phyloP scores from a whole-genome alignment of 768 basidiomycete species.

The Pleurotus tuoliensis region DNA sequence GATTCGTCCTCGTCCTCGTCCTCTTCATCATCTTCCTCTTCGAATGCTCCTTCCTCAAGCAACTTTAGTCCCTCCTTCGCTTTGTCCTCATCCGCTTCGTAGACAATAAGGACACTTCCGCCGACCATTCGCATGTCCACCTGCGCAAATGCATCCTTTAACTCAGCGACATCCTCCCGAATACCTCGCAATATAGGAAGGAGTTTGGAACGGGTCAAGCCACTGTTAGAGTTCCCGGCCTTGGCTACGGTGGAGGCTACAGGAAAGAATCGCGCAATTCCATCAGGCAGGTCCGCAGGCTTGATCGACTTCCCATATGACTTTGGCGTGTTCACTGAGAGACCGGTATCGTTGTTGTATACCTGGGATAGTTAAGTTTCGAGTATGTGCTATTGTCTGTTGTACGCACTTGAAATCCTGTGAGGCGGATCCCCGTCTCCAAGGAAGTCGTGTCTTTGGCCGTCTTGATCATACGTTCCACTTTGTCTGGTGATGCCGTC shows the following conservation, averaged over 20 bases:
- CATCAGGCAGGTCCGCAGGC: slow-evolving; percentile 65
- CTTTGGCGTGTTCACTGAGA: slow-evolving; percentile 65
- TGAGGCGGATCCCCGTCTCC: slow-evolving; percentile 76
- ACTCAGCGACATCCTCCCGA: slow-evolving; percentile 45
- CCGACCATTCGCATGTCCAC: slow-evolving; percentile 81
- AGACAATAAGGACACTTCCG: slow-evolving; percentile 75
- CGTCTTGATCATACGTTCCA: slow-evolving; percentile 66
- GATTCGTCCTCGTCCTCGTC: slow-evolving; percentile 34
- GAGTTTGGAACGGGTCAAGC: slow-evolving; percentile 54
- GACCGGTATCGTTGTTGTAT: slow-evolving; percentile 54
- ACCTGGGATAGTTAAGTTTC: slow-evolving; percentile 42
- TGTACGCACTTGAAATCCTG: slow-evolving; percentile 80
- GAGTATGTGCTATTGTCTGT: not conserved
- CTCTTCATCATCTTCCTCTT: slow-evolving; percentile 32
- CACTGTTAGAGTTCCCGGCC: slow-evolving; percentile 25
- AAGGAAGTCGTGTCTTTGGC: slow-evolving; percentile 70
- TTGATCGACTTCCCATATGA: slow-evolving; percentile 76
- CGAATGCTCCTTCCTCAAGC: slow-evolving; percentile 27
- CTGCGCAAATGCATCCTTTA: slow-evolving; percentile 43
- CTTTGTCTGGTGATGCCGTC: slow-evolving; percentile 64
- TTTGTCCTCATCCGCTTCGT: slow-evolving; percentile 47
- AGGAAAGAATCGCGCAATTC: slow-evolving; percentile 78
- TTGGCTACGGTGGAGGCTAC: slow-evolving; percentile 20
- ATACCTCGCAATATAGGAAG: slow-evolving; percentile 56
- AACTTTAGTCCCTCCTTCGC: slow-evolving; percentile 39